Conservation (phyloP, 2,329 filamentous ascomycete species). For the Immersiporthe knoxdaviesiana region DNA sequence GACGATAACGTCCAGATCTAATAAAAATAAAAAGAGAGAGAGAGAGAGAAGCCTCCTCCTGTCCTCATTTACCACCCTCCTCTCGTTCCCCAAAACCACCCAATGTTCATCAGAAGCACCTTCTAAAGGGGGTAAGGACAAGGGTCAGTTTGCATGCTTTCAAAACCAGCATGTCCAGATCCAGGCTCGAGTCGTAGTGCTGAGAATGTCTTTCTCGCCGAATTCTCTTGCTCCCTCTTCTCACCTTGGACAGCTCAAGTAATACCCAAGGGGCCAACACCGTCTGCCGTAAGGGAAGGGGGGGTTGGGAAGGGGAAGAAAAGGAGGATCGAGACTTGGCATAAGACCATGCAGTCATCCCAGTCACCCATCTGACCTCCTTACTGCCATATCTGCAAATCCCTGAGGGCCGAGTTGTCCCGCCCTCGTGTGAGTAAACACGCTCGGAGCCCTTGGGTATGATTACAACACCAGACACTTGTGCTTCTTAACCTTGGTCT, state of each 20-base stretch:
- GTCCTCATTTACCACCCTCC: conserved; percentile 14
- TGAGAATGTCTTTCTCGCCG: conserved; percentile 19
- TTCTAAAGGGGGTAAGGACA: conserved; percentile 2
- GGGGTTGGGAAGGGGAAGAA: too few relatives aligned
- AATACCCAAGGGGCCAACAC: neutral
- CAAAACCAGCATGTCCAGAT: conserved; percentile 12
- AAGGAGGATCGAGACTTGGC: conserved; percentile 19
- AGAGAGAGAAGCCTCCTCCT: conserved; percentile 21
- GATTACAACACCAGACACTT: conserved; percentile 72
- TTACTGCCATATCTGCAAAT: conserved; percentile 19
- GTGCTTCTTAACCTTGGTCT: conserved; percentile 75
- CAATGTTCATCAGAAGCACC: neutral
- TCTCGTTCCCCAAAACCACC: conserved; percentile 8
- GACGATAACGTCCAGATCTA: conserved; percentile 30
- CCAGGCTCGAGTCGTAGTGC: conserved; percentile 15
- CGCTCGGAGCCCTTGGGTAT: conserved; percentile 4
- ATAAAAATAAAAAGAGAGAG: conserved; percentile 22
- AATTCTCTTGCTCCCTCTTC: neutral
- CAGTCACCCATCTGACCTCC: conserved; percentile 21
- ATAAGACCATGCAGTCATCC: conserved; percentile 25
- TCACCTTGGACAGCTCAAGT: conserved; percentile 10
- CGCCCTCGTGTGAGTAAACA: conserved; percentile 9
- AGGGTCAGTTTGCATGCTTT: conserved; percentile 11
- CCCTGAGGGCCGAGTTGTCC: conserved; percentile 6
- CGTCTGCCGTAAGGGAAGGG: conserved; percentile 8